These are phyloP conservation scores for Rosa chinensis DNA, from an alignment of 306 rosid genomes.

Conservation along the genomic window DNA sequence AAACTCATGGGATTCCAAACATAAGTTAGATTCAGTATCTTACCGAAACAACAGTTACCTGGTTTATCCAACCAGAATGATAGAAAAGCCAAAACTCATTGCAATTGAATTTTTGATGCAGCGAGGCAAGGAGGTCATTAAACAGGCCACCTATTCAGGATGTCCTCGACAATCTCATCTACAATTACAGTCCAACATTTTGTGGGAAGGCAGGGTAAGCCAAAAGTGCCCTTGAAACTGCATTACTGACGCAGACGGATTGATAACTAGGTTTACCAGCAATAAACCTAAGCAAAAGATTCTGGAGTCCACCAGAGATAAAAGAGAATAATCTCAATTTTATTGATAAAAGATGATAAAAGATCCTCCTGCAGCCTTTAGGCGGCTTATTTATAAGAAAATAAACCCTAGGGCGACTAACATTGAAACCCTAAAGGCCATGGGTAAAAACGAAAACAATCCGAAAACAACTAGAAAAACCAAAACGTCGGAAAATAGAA, in stretches of 20 bases:
- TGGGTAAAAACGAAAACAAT: too few relatives aligned
- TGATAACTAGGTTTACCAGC: too few relatives aligned
- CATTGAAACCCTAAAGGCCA: too few relatives aligned
- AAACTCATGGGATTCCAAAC: not conserved
- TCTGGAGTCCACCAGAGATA: too few relatives aligned
- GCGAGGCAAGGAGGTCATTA: conserved; percentile 90
- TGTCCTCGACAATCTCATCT: conserved; percentile 71
- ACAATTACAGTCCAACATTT: conserved; percentile 79
- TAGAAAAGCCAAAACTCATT: not conserved
- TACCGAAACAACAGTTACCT: not conserved
- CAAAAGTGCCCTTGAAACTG: not conserved
- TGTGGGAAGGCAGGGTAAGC: conserved; percentile 84
- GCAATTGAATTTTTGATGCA: conserved; percentile 33
- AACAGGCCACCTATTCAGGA: conserved; percentile 60
- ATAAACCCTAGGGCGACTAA: too few relatives aligned
- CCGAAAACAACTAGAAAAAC: too few relatives aligned
- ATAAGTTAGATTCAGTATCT: not conserved
- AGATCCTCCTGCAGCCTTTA: too few relatives aligned
- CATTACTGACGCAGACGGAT: conserved; percentile 39
- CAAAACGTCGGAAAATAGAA: too few relatives aligned
- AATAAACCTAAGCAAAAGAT: too few relatives aligned
- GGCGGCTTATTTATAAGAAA: not conserved
- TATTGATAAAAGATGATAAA: too few relatives aligned
- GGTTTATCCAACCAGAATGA: not conserved
- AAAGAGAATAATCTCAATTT: too few relatives aligned